phyloP scores from a whole-genome alignment of 164 flowering plant species.

The Umbellularia californica region DNA sequence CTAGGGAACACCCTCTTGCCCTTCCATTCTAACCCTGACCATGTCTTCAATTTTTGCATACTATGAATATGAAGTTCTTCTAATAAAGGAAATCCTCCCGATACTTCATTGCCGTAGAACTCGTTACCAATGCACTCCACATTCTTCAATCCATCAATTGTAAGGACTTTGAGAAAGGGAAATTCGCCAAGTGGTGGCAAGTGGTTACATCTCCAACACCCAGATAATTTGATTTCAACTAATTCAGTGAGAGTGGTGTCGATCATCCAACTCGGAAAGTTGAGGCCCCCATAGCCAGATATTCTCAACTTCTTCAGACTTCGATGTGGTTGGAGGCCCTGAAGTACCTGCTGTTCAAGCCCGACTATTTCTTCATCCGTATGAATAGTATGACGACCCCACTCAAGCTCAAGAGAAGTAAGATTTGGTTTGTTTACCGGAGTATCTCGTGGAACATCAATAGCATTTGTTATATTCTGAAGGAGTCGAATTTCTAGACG shows the following conservation, averaged over 20 bases:
- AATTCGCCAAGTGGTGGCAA: constrained; percentile 24
- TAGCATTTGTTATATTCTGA: no score
- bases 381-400: not conserved
- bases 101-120: not conserved
- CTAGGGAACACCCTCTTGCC: not conserved
- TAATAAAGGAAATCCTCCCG: constrained; percentile 2
- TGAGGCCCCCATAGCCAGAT: constrained; percentile 10
- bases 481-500: not conserved
- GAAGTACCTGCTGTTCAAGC: not conserved
- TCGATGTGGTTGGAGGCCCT: constrained; percentile 19
- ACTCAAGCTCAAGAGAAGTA: not conserved
- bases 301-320: constrained; percentile 14
- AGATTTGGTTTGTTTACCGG: not conserved
- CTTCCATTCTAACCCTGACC: not conserved
- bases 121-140: not conserved
- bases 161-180: constrained; percentile 11
- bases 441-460: not conserved
- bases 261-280: constrained; percentile 21
- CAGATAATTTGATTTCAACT: not conserved
- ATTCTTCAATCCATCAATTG: not conserved
- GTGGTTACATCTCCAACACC: constrained; percentile 13
- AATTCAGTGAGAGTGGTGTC: not conserved
- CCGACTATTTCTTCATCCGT: not conserved
- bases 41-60: constrained; percentile 6
- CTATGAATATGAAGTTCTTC: not conserved